Evolutionary conservation across 345 rosid genomes (phyloP).

Genomic region (Carallia brachiata): DNA sequence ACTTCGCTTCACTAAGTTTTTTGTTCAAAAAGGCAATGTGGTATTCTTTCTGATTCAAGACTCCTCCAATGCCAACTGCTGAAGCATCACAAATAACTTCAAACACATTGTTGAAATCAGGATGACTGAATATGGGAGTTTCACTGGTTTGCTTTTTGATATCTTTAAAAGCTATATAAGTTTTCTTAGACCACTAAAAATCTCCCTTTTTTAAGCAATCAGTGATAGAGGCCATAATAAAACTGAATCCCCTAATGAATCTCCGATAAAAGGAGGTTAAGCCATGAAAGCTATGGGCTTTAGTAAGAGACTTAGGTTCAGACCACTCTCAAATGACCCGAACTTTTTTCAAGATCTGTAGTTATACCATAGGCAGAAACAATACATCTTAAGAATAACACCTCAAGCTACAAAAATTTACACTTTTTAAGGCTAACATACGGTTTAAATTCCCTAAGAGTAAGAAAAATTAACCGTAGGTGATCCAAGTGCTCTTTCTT

Average conservation of each 20-base stretch:
- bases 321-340: no score
- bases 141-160: background rate
- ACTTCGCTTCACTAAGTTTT: background rate
- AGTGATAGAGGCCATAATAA: no score
- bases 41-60: background rate
- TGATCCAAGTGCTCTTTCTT: no score
- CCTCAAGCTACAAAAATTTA: background rate
- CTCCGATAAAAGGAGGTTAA: no score
- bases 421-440: background rate
- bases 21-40: background rate
- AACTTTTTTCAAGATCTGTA: background rate
- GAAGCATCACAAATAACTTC: background rate
- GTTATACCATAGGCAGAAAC: background rate
- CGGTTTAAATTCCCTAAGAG: background rate
- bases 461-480: no score
- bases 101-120: background rate
- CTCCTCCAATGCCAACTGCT: no score
- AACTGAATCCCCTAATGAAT: no score
- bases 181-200: background rate
- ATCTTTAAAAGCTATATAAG: background rate
- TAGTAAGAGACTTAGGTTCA: no score
- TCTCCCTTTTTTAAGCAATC: no score
- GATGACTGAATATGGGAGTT: background rate
- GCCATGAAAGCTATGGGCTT: no score
- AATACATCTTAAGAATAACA: background rate